Evolutionary conservation across 73 alveolate species (phyloP), one percentile per base, ranked within the genome.

Genomic region (Paramecium tetraurelia): DNA sequence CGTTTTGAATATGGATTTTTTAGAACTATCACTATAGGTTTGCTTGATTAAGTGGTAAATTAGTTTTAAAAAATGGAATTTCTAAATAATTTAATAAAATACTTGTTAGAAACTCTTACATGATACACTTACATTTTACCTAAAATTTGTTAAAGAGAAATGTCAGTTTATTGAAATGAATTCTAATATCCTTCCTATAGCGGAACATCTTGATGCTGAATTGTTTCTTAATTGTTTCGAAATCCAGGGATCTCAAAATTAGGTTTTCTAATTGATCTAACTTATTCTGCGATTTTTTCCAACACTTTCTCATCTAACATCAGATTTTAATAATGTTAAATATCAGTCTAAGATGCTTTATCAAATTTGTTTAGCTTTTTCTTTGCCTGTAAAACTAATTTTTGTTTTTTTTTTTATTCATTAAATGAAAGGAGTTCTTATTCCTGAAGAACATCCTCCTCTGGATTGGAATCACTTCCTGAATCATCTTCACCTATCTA

Each of bases 391-490:
- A 63, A 36, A 7, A 41, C 20, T 0, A 41, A 14, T 38, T 75
- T n/a, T 1, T 18, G 12, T 27, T 63, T 3, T 33, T 38, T 75
- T 14, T 36, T 72, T 33, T 1, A 41, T 3, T 72, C 87, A 72
- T 14, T 11, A 21, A 72, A 20, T 22, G 87, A 72, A 4, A 31
- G 2, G 5, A 72, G 10, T 72, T 75, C 87, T 14, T 1, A 38
- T 41, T 75, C 87, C 12, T 14, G n/a, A 5, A 75, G 68, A 1
- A 38, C n/a, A 36, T 75, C 87, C n/a, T 75, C 87, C 5, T 75
- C 87, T 18, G 87, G 87, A 10, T 38, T 75, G 1, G 87, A 75
- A 75, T 75, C 87, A 75, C 87, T 75, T 75, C 41, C 87, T 35
- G 87, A 75, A 41, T 75, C 87, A 75, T 75, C 69, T 14, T 38